These are phyloP conservation scores for Coix lacrymajobi DNA, from an alignment of 176 grass and related monocot species.

Conservation along the genomic window DNA sequence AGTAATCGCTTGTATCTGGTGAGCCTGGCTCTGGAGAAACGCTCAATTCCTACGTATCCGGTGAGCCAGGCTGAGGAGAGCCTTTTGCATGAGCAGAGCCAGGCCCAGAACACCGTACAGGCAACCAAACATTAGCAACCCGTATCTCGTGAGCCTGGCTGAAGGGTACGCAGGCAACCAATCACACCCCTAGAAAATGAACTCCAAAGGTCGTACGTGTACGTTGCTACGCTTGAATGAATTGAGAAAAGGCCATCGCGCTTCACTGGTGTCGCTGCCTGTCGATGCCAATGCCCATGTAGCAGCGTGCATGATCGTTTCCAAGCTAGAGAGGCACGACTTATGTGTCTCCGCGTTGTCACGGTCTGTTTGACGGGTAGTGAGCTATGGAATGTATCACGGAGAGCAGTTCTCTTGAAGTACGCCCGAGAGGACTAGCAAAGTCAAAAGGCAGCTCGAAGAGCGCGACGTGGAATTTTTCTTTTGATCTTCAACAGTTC, in stretches of 20 bases:
- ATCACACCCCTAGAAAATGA: neutral
- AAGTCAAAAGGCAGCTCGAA: slow-evolving; percentile 14
- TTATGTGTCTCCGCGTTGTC: neutral
- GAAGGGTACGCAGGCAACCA: too few relatives aligned
- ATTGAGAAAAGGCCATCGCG: neutral
- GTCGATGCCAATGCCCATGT: neutral
- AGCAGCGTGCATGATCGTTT: neutral
- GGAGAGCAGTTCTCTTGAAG: slow-evolving; percentile 18
- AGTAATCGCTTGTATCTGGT: too few relatives aligned
- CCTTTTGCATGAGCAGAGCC: too few relatives aligned
- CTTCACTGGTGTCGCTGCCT: neutral
- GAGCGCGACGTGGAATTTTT: too few relatives aligned
- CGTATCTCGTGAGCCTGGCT: too few relatives aligned
- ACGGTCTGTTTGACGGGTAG: neutral
- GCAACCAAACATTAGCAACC: too few relatives aligned
- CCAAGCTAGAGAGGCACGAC: neutral
- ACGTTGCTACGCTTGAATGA: neutral
- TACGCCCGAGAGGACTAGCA: neutral
- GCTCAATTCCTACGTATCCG: too few relatives aligned
- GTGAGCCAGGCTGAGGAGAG: too few relatives aligned
- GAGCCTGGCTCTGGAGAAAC: too few relatives aligned
- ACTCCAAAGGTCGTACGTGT: too few relatives aligned
- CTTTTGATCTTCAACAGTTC: too few relatives aligned
- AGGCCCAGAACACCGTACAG: too few relatives aligned
- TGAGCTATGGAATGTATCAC: neutral